Evolutionary conservation across 1,139 yeast species (phyloP).

Genomic region (Kluyveromyces sp.): DNA sequence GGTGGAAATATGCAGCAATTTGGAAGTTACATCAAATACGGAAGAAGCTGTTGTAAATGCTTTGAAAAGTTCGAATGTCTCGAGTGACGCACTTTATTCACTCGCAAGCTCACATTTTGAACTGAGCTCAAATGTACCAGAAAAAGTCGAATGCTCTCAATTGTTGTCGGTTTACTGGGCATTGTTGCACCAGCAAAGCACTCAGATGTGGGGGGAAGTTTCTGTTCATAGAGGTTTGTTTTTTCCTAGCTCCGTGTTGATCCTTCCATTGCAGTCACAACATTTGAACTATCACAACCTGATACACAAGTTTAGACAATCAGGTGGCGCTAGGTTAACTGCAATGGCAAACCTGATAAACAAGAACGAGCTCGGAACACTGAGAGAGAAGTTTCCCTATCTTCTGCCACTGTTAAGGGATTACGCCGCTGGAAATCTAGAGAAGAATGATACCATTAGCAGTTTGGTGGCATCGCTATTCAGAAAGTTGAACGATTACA

Average conservation of each 20-base stretch:
- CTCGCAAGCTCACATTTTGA: constrained; percentile 3
- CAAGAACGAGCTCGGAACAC: constrained; percentile 9
- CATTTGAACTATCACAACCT: constrained; percentile 19
- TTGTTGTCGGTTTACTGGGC: constrained; percentile 28
- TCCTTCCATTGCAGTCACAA: constrained; percentile 22
- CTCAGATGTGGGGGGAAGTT: constrained; percentile 27
- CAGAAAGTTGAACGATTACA: constrained; percentile 18
- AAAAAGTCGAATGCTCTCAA: constrained; percentile 15
- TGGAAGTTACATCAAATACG: constrained; percentile 23
- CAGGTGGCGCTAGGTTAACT: constrained; percentile 14
- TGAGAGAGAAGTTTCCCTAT: constrained; percentile 13
- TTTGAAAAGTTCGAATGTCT: constrained; percentile 14
- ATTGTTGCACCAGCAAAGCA: constrained; percentile 24
- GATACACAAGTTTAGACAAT: constrained; percentile 11
- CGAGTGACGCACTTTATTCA: constrained; percentile 5
- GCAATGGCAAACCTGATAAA: constrained; percentile 19
- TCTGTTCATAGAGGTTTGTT: constrained; percentile 22
- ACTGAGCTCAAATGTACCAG: constrained; percentile 1
- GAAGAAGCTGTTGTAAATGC: constrained; percentile 26
- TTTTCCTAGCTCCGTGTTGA: constrained; percentile 27
- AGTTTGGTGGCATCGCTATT: constrained; percentile 22
- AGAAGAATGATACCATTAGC: constrained; percentile 16
- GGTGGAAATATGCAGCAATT: constrained; percentile 32
- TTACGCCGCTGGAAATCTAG: constrained; percentile 26
- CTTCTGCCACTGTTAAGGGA: constrained; percentile 19